Base-by-base conservation (phyloP, 2,329 filamentous ascomycete species). In the Aspergillus japonicus region DNA sequence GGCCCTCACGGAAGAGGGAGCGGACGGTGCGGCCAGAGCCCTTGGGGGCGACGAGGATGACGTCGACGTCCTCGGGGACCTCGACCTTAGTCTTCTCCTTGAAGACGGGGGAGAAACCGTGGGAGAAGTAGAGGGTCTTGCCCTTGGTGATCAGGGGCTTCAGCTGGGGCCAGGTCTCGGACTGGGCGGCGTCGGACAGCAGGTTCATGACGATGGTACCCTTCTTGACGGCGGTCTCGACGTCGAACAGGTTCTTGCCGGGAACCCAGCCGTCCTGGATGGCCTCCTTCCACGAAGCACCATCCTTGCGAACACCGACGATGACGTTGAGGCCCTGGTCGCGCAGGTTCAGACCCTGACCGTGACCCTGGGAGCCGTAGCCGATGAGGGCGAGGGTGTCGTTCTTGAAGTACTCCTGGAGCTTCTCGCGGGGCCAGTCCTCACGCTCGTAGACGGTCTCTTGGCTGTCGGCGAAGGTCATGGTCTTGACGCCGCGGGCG, bases 101-200 rank as follows among this genome's bases (percentile, higher is more conserved):
- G 91, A 99, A 99, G 82, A 99, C 93, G 78, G 95, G 95, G 66
- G 95, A 98, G 91, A 99, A 99, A 77, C 95, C 95, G 88, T 99
- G 95, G 71, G 95, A 98, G 88, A 99, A 99, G 90, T 99, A 99
- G 72, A 99, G 91, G 63, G 95, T 99, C 94, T 99, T 99, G 85
- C 92, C 95, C 91, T 98, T 94, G 81, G 90, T 93, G 75, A 99
- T 85, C 83, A 96, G 91, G 76, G 95, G 95, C 90, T 97, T 98
- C 83, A 99, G 95, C 72, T 88, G 84, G 75, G 95, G 93, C 95
- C 95, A 99, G 66, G 95, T 99, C 90, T 98, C 95, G 75, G 88
- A 92, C 87, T 99, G 95, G 72, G 95, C 95, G 73, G 95, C 95
- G 79, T 99, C 95, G 78, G 87, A 91, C 81, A 99, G 92, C 71